phyloP scores from a whole-genome alignment of 352 stramenopile genomes.

The Elongisporangium anandrum region DNA sequence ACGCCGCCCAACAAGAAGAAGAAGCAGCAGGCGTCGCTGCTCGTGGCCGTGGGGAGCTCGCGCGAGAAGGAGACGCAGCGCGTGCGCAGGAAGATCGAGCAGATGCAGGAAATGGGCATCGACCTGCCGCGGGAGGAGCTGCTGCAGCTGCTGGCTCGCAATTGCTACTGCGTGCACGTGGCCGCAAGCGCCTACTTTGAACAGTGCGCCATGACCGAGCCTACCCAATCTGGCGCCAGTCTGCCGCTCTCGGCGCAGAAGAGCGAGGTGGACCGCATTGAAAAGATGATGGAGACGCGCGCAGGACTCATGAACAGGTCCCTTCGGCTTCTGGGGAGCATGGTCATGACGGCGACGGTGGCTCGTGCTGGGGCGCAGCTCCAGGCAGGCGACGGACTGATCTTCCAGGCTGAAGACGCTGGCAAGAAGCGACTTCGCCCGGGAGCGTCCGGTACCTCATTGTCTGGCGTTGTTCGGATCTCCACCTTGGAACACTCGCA shows the following conservation, averaged over 20 bases:
- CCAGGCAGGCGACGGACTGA: conserved; percentile 33
- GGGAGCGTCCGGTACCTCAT: conserved; percentile 9
- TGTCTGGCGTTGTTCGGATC: conserved; percentile 52
- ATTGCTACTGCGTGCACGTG: conserved; percentile 69
- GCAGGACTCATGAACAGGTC: neutral
- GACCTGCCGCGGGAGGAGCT: conserved; percentile 48
- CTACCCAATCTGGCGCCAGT: neutral
- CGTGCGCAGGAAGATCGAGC: conserved; percentile 61
- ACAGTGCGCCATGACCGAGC: conserved; percentile 16
- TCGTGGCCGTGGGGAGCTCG: conserved; percentile 58
- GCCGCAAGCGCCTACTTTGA: conserved; percentile 80
- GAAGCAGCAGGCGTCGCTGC: conserved; percentile 22
- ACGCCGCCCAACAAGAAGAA: conserved; percentile 12
- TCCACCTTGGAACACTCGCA: conserved; percentile 33
- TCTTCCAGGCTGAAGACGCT: conserved; percentile 64
- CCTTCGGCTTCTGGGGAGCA: conserved; percentile 46
- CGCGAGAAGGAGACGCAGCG: conserved; percentile 52
- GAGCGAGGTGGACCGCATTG: conserved; percentile 16
- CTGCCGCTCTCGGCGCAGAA: conserved; percentile 8
- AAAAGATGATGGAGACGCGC: conserved; percentile 12
- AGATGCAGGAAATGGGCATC: conserved; percentile 76
- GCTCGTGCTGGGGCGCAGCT: conserved; percentile 41
- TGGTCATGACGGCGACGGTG: conserved; percentile 35
- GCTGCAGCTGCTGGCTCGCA: conserved; percentile 53
- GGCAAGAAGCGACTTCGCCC: conserved; percentile 58